A percentile compares a stretch with the other conserved stretches of the same genome.
phyloP scores from a whole-genome alignment of 345 rosid genomes.

The Odontarrhena argentea region DNA sequence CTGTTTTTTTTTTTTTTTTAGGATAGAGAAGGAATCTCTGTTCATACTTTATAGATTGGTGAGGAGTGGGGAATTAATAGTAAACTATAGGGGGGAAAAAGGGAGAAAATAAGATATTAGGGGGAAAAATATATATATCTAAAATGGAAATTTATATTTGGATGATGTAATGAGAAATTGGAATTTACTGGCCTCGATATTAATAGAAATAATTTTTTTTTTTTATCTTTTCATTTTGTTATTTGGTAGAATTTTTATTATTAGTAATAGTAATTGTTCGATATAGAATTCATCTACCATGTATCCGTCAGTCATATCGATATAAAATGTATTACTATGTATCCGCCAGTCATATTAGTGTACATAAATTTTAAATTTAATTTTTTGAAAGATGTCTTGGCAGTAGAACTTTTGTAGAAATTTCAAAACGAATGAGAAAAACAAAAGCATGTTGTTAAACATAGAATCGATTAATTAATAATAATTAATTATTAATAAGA shows the following conservation, averaged over 20 bases:
- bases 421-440: too few species aligned
- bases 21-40: constrained; percentile 23
- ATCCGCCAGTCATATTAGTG: too few species aligned
- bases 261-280: too few species aligned
- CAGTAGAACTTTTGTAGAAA: too few species aligned
- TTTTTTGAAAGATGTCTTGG: too few species aligned
- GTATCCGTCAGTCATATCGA: too few species aligned
- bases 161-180: neutral
- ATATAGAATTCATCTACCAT: too few species aligned
- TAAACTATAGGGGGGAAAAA: constrained; percentile 1
- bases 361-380: too few species aligned
- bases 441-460: too few species aligned
- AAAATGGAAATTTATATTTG: neutral
- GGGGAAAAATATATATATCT: neutral
- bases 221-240: neutral
- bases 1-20: constrained; percentile 17
- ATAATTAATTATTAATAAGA: too few species aligned
- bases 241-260: neutral
- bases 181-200: neutral
- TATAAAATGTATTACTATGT: too few species aligned
- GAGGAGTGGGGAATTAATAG: constrained; percentile 28
- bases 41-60: constrained; percentile 3
- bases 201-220: constrained; percentile 2
- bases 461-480: too few species aligned
- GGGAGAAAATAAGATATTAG: neutral